Conservation (phyloP, 2,329 filamentous ascomycete genomes). For the Sporothrix schenckii region DNA sequence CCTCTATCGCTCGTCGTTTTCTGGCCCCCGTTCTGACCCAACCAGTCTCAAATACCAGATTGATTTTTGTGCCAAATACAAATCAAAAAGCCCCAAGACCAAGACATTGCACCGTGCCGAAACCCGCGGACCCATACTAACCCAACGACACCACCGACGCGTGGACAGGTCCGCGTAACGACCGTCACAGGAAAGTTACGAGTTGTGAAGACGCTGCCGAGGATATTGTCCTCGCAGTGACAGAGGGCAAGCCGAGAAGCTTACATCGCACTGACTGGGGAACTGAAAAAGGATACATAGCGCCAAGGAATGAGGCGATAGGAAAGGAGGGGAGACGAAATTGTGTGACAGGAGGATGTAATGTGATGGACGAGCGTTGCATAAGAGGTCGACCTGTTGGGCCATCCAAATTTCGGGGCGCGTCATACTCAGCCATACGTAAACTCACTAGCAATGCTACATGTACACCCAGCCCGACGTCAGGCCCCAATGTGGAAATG, state of each 20-base stretch:
- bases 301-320: too few relatives aligned
- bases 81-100: not conserved
- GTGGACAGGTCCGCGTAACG: not conserved
- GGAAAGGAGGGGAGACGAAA: not conserved
- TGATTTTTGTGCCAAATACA: conserved; percentile 16
- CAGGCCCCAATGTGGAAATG: not conserved
- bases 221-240: not conserved
- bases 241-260: not conserved
- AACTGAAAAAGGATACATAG: not conserved
- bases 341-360: not conserved
- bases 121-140: conserved; percentile 8
- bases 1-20: not conserved
- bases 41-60: conserved; percentile 27
- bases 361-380: not conserved
- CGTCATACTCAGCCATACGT: not conserved
- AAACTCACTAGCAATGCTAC: not conserved
- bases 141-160: not conserved
- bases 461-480: not conserved
- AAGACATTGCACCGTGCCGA: conserved; percentile 18
- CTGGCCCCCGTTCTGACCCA: not conserved
- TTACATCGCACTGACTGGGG: not conserved
- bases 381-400: not conserved
- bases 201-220: not conserved
- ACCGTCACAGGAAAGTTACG: not conserved
- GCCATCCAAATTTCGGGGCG: conserved; percentile 1